Conservation (phyloP, 257 asterid genomes). For the Leonotis leonurus region DNA sequence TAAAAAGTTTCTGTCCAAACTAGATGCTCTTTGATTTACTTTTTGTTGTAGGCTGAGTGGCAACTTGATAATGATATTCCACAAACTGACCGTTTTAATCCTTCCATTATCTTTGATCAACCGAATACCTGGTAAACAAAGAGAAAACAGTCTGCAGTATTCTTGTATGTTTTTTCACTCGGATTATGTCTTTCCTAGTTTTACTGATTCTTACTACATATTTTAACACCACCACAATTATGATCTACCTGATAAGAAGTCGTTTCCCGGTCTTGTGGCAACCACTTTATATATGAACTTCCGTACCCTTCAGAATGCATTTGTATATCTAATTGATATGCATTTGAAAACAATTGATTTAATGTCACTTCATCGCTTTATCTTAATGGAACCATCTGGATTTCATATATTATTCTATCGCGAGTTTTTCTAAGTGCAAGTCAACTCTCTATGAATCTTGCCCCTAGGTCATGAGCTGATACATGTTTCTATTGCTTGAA, state of each 20-base stretch:
- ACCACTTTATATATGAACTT: neutral
- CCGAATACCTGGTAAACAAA: neutral
- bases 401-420: neutral
- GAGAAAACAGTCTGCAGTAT: neutral
- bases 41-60: slow-evolving; percentile 6
- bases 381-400: neutral
- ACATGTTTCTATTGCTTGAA: slow-evolving; percentile 1
- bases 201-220: neutral
- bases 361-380: neutral
- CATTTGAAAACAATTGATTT: neutral
- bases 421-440: neutral
- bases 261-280: neutral
- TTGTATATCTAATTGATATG: neutral
- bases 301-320: neutral
- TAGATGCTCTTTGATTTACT: neutral
- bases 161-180: neutral
- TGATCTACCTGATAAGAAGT: neutral
- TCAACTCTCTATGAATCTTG: neutral
- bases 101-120: neutral
- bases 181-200: neutral
- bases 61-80: neutral
- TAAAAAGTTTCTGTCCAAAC: neutral
- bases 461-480: slow-evolving; percentile 7
- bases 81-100: neutral
- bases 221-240: neutral